These are phyloP conservation scores for Aspergillus novofumigatus DNA, from an alignment of 2,329 filamentous ascomycete genomes.

Conservation along the genomic window DNA sequence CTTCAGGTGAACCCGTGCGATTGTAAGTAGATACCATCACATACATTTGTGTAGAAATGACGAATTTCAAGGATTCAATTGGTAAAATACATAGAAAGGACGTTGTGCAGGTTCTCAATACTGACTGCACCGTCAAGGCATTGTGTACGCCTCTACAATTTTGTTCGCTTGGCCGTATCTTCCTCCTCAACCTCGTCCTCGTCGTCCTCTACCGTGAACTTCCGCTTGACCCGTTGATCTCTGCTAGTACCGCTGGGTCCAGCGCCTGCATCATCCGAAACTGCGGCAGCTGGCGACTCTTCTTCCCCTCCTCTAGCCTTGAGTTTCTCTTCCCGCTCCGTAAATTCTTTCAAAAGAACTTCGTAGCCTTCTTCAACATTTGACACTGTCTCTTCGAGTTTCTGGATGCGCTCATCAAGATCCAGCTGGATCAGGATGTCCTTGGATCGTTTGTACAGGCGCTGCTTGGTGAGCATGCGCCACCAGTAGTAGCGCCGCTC, in stretches of 20 bases:
- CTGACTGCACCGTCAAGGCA: neutral
- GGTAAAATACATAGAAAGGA: neutral
- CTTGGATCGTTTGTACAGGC: slow-evolving; percentile 57
- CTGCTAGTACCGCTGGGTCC: slow-evolving; percentile 10
- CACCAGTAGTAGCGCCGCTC: slow-evolving; percentile 63
- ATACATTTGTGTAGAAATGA: neutral
- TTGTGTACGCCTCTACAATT: slow-evolving; percentile 17
- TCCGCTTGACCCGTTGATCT: slow-evolving; percentile 26
- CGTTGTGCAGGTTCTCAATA: neutral
- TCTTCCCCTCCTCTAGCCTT: slow-evolving; percentile 24
- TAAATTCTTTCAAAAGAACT: slow-evolving; percentile 46
- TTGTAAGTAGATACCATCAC: neutral
- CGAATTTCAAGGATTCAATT: neutral
- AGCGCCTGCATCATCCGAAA: slow-evolving; percentile 23
- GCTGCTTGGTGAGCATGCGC: slow-evolving; percentile 60
- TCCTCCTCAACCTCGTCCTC: slow-evolving; percentile 21
- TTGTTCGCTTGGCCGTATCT: slow-evolving; percentile 28
- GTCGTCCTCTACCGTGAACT: slow-evolving; percentile 30
- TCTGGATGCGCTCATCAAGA: slow-evolving; percentile 52
- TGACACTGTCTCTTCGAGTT: slow-evolving; percentile 56
- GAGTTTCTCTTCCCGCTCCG: slow-evolving; percentile 26
- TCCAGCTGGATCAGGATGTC: slow-evolving; percentile 59
- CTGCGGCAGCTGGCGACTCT: slow-evolving; percentile 22
- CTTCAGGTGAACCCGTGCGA: neutral
- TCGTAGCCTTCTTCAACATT: slow-evolving; percentile 58